phyloP scores from a whole-genome alignment of 345 rosid genomes.

The Reutealis trisperma region DNA sequence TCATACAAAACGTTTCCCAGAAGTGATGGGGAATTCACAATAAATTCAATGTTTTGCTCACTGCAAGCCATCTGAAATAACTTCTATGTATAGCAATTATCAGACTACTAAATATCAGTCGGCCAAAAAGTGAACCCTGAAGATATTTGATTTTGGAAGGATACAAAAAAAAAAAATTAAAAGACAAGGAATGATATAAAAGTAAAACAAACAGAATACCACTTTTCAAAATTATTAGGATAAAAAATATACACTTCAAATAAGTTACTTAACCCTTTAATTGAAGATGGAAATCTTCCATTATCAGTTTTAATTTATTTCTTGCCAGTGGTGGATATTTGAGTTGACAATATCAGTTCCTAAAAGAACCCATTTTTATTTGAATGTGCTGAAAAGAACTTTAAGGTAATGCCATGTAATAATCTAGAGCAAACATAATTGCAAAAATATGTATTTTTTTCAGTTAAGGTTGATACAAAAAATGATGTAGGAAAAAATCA shows the following conservation, averaged over 20 bases:
- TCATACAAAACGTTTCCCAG: background rate
- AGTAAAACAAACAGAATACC: background rate
- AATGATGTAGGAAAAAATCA: constrained; percentile 23
- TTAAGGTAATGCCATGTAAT: background rate
- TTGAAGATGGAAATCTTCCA: background rate
- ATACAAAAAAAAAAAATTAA: too few relatives aligned
- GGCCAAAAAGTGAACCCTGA: background rate
- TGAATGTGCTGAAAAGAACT: background rate
- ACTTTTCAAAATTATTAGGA: background rate
- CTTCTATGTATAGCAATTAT: background rate
- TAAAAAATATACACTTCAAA: background rate
- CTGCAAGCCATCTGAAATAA: background rate
- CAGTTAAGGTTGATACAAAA: background rate
- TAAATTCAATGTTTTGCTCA: background rate
- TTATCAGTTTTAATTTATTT: background rate
- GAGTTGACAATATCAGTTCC: background rate
- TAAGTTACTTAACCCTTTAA: background rate
- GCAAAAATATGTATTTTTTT: background rate
- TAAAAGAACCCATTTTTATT: background rate
- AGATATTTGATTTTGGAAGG: background rate
- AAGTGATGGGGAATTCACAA: background rate
- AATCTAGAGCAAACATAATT: background rate
- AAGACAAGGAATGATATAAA: too few relatives aligned
- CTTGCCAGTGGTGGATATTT: background rate
- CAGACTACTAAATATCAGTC: background rate